Evolutionary conservation across 331 rosid genomes (phyloP), one percentile per base, ranked within the genome.

Genomic region (Spiraea crenata): DNA sequence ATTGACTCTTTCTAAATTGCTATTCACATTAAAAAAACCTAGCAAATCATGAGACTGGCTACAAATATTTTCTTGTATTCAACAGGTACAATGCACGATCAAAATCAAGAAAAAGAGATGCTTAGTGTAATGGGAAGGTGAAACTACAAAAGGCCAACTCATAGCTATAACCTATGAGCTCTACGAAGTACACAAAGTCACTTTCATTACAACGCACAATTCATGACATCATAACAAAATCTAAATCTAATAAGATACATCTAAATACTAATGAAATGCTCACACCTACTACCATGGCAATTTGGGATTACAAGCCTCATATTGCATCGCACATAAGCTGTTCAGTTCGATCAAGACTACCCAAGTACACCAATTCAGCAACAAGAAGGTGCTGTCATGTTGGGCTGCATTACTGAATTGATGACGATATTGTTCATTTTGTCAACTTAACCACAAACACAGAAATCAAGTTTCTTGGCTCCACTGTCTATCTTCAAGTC

Each of bases 331-430:
- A 9, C 62, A 77, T 55, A n/a, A 55, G 58, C 13, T 16, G 65
- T 40, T 45, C 71, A 17, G 44, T 52, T 38, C 59, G 19, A 25
- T 25, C 31, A 25, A 51, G 52, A 17, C 14, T 3, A 31, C 5
- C 41, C 0, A 13, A 57, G 39, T 39, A 59, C 57, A 70, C 39
- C 57, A 76, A 76, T 52, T 47, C 65, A 79, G 69, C 63, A 46
- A 69, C 77, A 65, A 74, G 71, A 65, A 40, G 76, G 57, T 73
- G 69, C 76, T 69, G 63, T 67, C 50, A 17, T 3, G 73, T 69
- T 66, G 42, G 62, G 77, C 71, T 76, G 51, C 58, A 66, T 41
- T 15, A 69, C 63, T 38, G 41, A 63, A 47, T 66, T 61, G 63
- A 42, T 34, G 69, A 50, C 58, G 65, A 64, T 58, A 70, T 57